Conservation (phyloP, 1,139 yeast genomes). For the Taphrina sp. region DNA sequence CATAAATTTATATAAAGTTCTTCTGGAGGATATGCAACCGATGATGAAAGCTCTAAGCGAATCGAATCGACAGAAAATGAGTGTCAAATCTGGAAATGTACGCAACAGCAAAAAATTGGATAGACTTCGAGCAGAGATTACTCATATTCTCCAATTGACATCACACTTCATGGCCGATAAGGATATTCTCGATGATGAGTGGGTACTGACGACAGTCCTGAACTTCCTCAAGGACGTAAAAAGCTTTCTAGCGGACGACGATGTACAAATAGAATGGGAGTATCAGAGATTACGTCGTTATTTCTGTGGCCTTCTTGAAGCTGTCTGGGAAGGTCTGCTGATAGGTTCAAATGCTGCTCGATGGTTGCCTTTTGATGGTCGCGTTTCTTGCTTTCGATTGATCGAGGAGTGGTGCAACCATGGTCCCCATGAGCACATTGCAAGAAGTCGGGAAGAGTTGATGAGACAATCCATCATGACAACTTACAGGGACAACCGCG, state of each 20-base stretch:
- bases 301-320: constrained; percentile 74
- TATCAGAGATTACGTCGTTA: constrained; percentile 76
- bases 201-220: constrained; percentile 66
- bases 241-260: constrained; percentile 57
- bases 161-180: constrained; percentile 60
- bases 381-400: constrained; percentile 76
- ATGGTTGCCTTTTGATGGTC: constrained; percentile 80
- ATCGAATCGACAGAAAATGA: constrained; percentile 42
- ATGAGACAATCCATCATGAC: constrained; percentile 50
- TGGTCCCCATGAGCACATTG: constrained; percentile 62
- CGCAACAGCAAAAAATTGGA: constrained; percentile 47
- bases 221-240: constrained; percentile 65
- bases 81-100: constrained; percentile 33
- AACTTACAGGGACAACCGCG: constrained; percentile 43
- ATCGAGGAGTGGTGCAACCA: constrained; percentile 94
- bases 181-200: constrained; percentile 60
- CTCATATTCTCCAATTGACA: constrained; percentile 73
- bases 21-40: constrained; percentile 73
- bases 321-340: constrained; percentile 58
- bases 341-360: constrained; percentile 48
- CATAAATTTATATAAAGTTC: constrained; percentile 78
- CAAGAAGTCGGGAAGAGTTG: constrained; percentile 63
- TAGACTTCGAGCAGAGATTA: constrained; percentile 67
- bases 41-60: constrained; percentile 57
- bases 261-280: constrained; percentile 65